Percentiles rank a stretch among this genome's conserved stretches.
Conservation (phyloP, 139 green algal species). For the Astrephomene gubernaculifera region DNA sequence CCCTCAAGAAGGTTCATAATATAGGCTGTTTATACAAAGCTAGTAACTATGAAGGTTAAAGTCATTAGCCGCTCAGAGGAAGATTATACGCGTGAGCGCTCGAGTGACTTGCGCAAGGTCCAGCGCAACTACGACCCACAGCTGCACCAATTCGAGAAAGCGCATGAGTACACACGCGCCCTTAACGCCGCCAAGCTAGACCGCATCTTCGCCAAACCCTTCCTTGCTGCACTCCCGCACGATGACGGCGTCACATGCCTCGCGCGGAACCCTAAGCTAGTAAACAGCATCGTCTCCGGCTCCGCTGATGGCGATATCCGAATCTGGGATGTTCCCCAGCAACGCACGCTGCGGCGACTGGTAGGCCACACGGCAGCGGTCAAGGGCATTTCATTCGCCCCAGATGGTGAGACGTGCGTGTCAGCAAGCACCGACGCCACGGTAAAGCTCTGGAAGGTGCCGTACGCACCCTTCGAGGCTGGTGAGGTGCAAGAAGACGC, state of each 20-base stretch:
- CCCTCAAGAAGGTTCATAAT: neutral
- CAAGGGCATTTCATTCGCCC: conserved; percentile 83
- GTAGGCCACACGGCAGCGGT: conserved; percentile 84
- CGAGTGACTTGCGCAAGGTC: conserved; percentile 86
- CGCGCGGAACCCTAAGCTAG: conserved; percentile 75
- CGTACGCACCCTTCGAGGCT: conserved; percentile 81
- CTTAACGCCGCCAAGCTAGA: conserved; percentile 95
- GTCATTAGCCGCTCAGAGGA: conserved; percentile 89
- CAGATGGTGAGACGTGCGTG: conserved; percentile 81
- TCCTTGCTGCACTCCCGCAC: conserved; percentile 91
- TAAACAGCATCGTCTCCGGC: conserved; percentile 87
- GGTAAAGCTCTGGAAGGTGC: conserved; percentile 91
- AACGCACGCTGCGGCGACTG: conserved; percentile 78
- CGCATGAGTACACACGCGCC: conserved; percentile 93
- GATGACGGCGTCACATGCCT: conserved; percentile 92
- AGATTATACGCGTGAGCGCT: conserved; percentile 83
- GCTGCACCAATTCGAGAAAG: conserved; percentile 92
- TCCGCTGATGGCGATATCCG: conserved; percentile 76
- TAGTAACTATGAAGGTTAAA: conserved; percentile 93
- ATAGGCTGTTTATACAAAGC: neutral
- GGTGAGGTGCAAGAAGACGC: conserved; percentile 72
- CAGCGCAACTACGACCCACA: conserved; percentile 94
- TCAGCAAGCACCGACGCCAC: conserved; percentile 90
- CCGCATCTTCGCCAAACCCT: conserved; percentile 97
- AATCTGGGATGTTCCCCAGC: conserved; percentile 91